Percentiles rank a stretch among this genome's conserved stretches.
These are phyloP conservation scores for Trichoderma arundinaceum DNA, from an alignment of 2,329 filamentous ascomycete genomes.

Conservation along the genomic window DNA sequence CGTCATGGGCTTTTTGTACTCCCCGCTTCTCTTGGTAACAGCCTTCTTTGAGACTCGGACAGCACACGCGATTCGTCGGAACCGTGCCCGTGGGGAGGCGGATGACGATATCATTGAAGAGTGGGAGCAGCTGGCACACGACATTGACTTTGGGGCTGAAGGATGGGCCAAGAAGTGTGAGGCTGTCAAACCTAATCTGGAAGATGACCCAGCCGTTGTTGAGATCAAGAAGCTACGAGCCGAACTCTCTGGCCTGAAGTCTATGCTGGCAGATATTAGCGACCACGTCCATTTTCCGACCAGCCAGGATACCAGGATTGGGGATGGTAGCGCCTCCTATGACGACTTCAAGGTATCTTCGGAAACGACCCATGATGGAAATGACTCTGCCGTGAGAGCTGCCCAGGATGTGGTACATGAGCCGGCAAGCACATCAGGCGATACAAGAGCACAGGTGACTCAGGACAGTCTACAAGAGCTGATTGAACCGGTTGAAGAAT, in stretches of 20 bases:
- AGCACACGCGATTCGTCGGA: conserved; percentile 70
- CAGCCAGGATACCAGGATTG: conserved; percentile 28
- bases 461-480: not conserved
- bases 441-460: not conserved
- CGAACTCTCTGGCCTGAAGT: conserved; percentile 64
- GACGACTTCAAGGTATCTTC: conserved; percentile 9
- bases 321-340: conserved; percentile 19
- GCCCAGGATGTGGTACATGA: not conserved
- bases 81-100: conserved; percentile 79
- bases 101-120: conserved; percentile 90
- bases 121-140: conserved; percentile 82
- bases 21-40: conserved; percentile 78
- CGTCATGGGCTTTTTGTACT: conserved; percentile 87
- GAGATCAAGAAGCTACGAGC: conserved; percentile 66
- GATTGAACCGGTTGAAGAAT: conserved; percentile 2
- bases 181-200: conserved; percentile 78
- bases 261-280: conserved; percentile 48
- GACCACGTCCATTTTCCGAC: conserved; percentile 36
- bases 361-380: conserved; percentile 11
- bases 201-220: conserved; percentile 75
- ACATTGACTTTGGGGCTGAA: conserved; percentile 80
- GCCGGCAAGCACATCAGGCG: not conserved
- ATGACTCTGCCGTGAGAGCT: not conserved
- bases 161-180: conserved; percentile 85
- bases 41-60: conserved; percentile 72